Evolutionary conservation across 2,329 filamentous ascomycete genomes (phyloP).

Genomic region (Paecilomyces fulvus): DNA sequence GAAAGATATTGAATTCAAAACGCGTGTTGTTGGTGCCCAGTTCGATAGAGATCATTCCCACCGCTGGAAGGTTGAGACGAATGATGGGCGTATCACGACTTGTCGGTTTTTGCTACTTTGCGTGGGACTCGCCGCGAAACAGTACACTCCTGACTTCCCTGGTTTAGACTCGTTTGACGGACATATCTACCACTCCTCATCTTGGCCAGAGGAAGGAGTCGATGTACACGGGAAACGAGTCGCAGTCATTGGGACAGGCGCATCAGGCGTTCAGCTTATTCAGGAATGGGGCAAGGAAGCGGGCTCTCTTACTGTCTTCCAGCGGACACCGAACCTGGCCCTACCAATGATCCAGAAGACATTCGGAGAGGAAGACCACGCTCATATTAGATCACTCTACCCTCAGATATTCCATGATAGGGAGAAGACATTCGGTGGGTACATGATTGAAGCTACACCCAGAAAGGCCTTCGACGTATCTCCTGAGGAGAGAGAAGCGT

Average conservation of each 20-base stretch:
- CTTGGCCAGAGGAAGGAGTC: constrained; percentile 43
- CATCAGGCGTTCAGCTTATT: constrained; percentile 47
- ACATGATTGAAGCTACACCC: constrained; percentile 45
- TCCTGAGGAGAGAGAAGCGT: constrained; percentile 40
- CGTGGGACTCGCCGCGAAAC: constrained; percentile 38
- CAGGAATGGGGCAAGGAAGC: constrained; percentile 52
- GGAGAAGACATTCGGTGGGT: constrained; percentile 46
- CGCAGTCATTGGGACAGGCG: constrained; percentile 49
- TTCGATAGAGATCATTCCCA: constrained; percentile 27
- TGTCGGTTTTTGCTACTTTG: too few relatives aligned
- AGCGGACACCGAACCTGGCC: constrained; percentile 58
- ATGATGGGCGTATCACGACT: too few relatives aligned
- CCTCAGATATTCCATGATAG: constrained; percentile 46
- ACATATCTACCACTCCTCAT: constrained; percentile 46
- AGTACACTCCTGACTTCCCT: constrained; percentile 32
- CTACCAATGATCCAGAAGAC: constrained; percentile 50
- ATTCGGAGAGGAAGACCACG: constrained; percentile 46
- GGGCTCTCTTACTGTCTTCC: constrained; percentile 51
- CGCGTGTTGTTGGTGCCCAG: constrained; percentile 32
- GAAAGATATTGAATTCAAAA: constrained; percentile 39
- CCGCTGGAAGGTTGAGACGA: constrained; percentile 34
- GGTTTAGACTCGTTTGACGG: constrained; percentile 42
- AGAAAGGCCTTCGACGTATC: constrained; percentile 49
- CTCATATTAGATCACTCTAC: constrained; percentile 35
- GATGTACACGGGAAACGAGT: constrained; percentile 43